Base-by-base conservation (phyloP, 1,284 basidiomycete species). In the Leccinum fallax region DNA sequence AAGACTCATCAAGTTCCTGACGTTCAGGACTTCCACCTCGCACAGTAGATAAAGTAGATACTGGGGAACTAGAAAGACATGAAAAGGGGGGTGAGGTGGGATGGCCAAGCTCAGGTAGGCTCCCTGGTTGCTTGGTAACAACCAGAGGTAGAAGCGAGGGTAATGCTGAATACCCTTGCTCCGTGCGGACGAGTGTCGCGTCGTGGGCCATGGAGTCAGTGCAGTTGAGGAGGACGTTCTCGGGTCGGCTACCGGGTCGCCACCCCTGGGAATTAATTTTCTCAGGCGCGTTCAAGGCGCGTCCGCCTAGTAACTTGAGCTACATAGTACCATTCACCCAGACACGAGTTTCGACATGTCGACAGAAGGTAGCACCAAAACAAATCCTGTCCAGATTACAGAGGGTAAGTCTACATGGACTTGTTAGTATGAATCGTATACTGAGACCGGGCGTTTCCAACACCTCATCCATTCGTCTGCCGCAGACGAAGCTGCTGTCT, bases 401-500 rank as follows among this genome's bases (percentile, higher is more conserved):
- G 73, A 74, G 63, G 75, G 73, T 72, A 55, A 53, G 69, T n/a
- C 34, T 51, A n/a, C 19, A 15, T 54, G 57, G 15, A 26, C 4
- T 21, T 21, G 21, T 26, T 40, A 4, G 11, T 32, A 28, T 51
- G 57, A 5, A 19, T 21, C 48, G 38, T 36, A 26, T 53, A 21
- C 61, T 58, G 57, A 69, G 26, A 21, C 51, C 40, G 54, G 53
- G 57, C 58, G 40, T 52, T 51, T 59, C 59, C n/a, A 7, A 46
- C 6, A 46, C 19, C 26, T 38, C 16, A 32, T 13, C 26, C 51
- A 16, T 26, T 38, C 52, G 16, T 59, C 40, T 34, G 46, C 48
- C 48, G 60, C 65, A 89, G 92, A 91, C 76, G 92, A 94, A 74
- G 93, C 90, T 16, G 90, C 90, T 5, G 78, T 98, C 32, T 98